These are phyloP conservation scores for Aspergillus egyptiacus DNA, from an alignment of 495 filamentous ascomycete species.

Conservation along the genomic window DNA sequence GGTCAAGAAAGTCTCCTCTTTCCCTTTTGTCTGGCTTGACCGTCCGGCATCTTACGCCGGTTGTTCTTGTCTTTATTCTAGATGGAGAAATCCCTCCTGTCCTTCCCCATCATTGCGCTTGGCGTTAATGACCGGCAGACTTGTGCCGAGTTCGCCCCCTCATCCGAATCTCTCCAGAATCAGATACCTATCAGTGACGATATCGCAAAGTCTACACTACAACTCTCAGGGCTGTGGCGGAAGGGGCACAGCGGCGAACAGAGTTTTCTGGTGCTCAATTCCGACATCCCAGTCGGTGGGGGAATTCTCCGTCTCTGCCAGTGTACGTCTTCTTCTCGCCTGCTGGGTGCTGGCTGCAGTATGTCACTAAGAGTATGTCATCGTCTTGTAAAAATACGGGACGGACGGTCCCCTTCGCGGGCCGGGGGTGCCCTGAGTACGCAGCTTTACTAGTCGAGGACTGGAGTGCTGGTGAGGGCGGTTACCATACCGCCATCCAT, in stretches of 20 bases:
- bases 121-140: slow-evolving; percentile 21
- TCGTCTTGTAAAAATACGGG: slow-evolving; percentile 8
- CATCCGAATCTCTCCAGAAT: slow-evolving; percentile 1
- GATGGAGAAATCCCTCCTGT: slow-evolving; percentile 16
- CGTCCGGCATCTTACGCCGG: slow-evolving; percentile 19
- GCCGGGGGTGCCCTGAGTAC: background rate
- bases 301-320: background rate
- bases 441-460: too few relatives aligned
- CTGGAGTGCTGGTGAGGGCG: slow-evolving; percentile 20
- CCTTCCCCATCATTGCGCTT: slow-evolving; percentile 7
- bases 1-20: slow-evolving; percentile 23
- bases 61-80: slow-evolving; percentile 12
- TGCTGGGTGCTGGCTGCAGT: background rate
- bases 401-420: slow-evolving; percentile 4
- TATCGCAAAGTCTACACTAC: background rate
- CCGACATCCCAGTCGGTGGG: slow-evolving; percentile 5
- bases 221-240: too few relatives aligned
- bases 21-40: slow-evolving; percentile 9
- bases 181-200: background rate
- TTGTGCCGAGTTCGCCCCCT: slow-evolving; percentile 26
- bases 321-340: background rate
- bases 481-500: slow-evolving; percentile 29
- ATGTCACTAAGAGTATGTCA: slow-evolving; percentile 1
- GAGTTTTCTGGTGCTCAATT: background rate
- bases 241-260: background rate